Evolutionary conservation across 257 asterid species (phyloP).

Genomic region (Przewalskia tangutica): DNA sequence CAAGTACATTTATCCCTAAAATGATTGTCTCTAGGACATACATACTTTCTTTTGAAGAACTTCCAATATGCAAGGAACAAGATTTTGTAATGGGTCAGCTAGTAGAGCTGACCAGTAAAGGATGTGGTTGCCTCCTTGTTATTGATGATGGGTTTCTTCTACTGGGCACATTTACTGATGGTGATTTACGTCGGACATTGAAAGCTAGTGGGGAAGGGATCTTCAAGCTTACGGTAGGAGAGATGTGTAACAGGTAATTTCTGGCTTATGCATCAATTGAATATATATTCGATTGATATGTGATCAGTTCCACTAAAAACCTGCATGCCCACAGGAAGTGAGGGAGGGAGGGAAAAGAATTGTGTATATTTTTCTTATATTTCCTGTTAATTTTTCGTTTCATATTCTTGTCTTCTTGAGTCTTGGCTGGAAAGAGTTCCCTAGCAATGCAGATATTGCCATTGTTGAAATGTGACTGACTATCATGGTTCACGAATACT

Average conservation of each 20-base stretch:
- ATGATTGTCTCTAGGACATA: no score
- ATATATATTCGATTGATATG: neutral
- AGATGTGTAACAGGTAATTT: conserved; percentile 76
- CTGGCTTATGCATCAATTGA: neutral
- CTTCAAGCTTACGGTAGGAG: conserved; percentile 79
- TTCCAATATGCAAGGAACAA: conserved; percentile 73
- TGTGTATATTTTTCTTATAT: neutral
- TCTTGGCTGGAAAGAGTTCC: neutral
- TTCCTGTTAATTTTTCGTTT: neutral
- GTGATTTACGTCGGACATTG: conserved; percentile 73
- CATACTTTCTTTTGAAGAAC: no score
- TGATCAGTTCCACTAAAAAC: neutral
- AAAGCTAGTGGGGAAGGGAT: conserved; percentile 77
- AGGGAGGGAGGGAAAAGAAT: neutral
- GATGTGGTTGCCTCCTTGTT: conserved; percentile 92
- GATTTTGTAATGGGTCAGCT: conserved; percentile 86
- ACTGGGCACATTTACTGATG: conserved; percentile 84
- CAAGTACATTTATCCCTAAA: no score
- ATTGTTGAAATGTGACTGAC: neutral
- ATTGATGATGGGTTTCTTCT: conserved; percentile 45
- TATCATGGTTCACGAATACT: neutral
- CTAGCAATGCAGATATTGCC: neutral
- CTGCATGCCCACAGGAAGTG: neutral
- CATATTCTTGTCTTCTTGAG: neutral
- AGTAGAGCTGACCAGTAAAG: conserved; percentile 83